phyloP scores from a whole-genome alignment of 2,329 filamentous ascomycete genomes.

The Xylariomycetidae sp. region DNA sequence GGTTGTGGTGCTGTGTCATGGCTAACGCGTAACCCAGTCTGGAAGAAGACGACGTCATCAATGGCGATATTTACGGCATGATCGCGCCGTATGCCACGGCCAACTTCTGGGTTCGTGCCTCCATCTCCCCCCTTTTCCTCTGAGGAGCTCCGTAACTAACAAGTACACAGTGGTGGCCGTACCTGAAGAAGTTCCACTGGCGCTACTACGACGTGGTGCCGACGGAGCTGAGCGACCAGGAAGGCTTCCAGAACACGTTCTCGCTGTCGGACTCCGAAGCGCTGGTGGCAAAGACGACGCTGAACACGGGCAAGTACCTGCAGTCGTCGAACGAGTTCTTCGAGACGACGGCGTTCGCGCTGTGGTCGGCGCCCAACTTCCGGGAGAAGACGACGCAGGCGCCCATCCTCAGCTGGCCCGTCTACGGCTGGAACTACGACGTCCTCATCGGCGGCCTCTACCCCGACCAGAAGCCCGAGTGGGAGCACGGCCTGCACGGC shows the following conservation, averaged over 20 bases:
- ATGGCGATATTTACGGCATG: conserved; percentile 43
- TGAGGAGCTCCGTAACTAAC: background rate
- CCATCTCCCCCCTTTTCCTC: background rate
- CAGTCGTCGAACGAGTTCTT: conserved; percentile 41
- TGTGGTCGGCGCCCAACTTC: conserved; percentile 47
- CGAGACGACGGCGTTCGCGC: conserved; percentile 42
- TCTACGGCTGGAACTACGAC: conserved; percentile 49
- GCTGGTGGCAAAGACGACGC: conserved; percentile 31
- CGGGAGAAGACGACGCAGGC: conserved; percentile 42
- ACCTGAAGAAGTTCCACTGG: conserved; percentile 44
- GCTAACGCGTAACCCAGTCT: conserved; percentile 24
- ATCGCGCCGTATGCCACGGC: conserved; percentile 45
- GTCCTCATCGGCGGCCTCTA: conserved; percentile 47
- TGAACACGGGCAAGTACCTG: conserved; percentile 41
- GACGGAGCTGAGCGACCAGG: conserved; percentile 32
- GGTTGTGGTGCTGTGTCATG: background rate
- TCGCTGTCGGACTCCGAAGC: conserved; percentile 40
- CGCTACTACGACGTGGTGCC: conserved; percentile 45
- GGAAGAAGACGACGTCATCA: conserved; percentile 40
- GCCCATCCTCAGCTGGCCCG: conserved; percentile 39
- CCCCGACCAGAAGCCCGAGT: conserved; percentile 40
- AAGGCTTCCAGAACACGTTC: conserved; percentile 48
- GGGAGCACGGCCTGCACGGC: conserved; percentile 43
- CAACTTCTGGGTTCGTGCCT: conserved; percentile 39
- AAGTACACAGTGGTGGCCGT: conserved; percentile 44